Evolutionary conservation across 768 basidiomycete species (phyloP).

Genomic region (Kwoniella sp.): DNA sequence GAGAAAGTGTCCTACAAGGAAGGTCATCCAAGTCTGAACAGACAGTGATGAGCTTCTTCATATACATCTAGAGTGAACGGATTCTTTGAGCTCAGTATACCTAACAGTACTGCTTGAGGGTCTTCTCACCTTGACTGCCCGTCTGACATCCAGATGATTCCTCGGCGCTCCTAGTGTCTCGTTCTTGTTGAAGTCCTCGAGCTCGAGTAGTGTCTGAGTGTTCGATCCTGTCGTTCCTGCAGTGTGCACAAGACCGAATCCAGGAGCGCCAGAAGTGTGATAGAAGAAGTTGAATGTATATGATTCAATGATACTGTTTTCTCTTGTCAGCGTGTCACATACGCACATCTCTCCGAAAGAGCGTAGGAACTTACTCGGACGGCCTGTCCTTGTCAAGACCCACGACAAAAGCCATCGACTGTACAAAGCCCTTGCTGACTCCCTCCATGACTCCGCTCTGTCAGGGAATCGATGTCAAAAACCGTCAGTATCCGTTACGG

Average conservation of each 20-base stretch:
- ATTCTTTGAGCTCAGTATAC: not conserved
- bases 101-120: too few species aligned
- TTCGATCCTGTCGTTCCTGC: not conserved
- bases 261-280: not conserved
- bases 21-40: conserved; percentile 20
- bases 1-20: conserved; percentile 14
- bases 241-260: not conserved
- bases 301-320: conserved; percentile 31
- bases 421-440: conserved; percentile 18
- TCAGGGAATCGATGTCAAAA: not conserved
- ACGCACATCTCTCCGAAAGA: not conserved
- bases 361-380: conserved; percentile 17
- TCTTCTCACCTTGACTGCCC: conserved; percentile 14
- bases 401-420: conserved; percentile 19
- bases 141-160: conserved; percentile 7
- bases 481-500: too few species aligned
- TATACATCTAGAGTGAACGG: not conserved
- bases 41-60: not conserved
- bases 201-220: too few species aligned
- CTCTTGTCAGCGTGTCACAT: not conserved
- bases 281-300: conserved; percentile 36
- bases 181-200: not conserved
- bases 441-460: conserved; percentile 26
- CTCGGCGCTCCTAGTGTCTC: not conserved
- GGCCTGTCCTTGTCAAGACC: conserved; percentile 23